Evolutionary conservation across 441 rosid genomes (phyloP), one percentile per base, ranked within the genome.

Genomic region (Melastoma candidum): DNA sequence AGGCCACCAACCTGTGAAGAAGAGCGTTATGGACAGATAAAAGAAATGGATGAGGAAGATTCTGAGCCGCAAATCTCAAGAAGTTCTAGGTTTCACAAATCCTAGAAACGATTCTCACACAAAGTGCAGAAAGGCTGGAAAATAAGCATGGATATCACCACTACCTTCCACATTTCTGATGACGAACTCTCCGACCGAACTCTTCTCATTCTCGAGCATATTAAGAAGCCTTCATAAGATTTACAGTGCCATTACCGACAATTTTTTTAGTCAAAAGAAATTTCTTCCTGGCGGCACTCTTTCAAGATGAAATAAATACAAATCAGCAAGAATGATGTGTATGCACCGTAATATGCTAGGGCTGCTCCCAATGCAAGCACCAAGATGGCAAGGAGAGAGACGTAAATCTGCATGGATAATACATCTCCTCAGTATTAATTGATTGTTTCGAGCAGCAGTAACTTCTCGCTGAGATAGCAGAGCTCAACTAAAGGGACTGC

Each of bases 141-240:
- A 32, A 10, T 17, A 52, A 51, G 4, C 48, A 17, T 12, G 8
- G 11, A 6, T 9, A 63, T 27, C 48, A 36, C 24, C 36, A 7
- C 51, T 60, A 80, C 87, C 81, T 81, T 81, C 63, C 78, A 64
- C 79, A 77, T 81, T 66, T 81, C 87, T 51, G 74, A 43, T 51
- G 78, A 71, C 52, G 76, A 67, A 63, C 71, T 80, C 64, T 77
- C 79, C 12, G 78, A 81, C 51, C 79, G 72, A 51, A 81, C 76
- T 58, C 67, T 76, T 66, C 74, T 72, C 53, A 75, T 66, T 60
- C 76, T 74, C 43, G 63, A 56, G 63, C 68, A 72, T 46, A 81
- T 68, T 45, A 74, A 61, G 57, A 74, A 48, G 53, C 83, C 87
- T 81, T 54, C 41, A 36, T 49, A 56, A 63, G 22, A 51, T 26